Evolutionary conservation across 345 rosid species (phyloP), one percentile per base, ranked within the genome.

Genomic region (Camelina laxa): DNA sequence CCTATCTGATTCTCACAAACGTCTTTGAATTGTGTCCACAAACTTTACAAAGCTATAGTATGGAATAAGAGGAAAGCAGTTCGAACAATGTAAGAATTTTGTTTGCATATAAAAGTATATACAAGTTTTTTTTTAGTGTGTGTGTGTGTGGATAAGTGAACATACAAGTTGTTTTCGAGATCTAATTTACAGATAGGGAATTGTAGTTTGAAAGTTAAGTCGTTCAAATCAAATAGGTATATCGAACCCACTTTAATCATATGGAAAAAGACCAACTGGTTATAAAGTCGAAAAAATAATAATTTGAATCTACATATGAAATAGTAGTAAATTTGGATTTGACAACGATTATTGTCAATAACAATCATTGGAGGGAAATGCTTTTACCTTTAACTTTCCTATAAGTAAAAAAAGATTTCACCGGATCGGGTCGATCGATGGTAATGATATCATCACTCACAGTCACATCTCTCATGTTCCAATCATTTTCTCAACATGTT

Each of bases 231-330:
- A 68, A 68, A 68, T 68, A 50, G 35, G 53, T 51, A 36, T 60
- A 20, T 39, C 47, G 36, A 62, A 33, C 69, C 49, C 56, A 76
- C 80, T 62, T 69, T 76, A 76, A 69, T 69, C 75, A 76, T 76
- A 70, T 47, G 54, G 66, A 76, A 56, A 70, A 70, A 76, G 75
- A 76, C 75, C 66, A 76, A 70, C 75, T 70, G 41, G 60, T 56
- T 74, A 15, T 55, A 75, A 48, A 67, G 73, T 66, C 17, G 22
- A 39, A 42, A 42, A 47, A 58, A 20, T 27, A 33, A 6, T 11
- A 7, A 45, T 57, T 16, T 13, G 35, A 63, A 63, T 63, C 54
- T 38, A 36, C 45, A 55, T 9, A 60, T 67, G 12, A 35, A 30
- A 54, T 54, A 54, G 60, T 55, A 19, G 35, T 36, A 70, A 76